Evolutionary conservation across 345 rosid species (phyloP).

Genomic region (Hibiscus trionum): DNA sequence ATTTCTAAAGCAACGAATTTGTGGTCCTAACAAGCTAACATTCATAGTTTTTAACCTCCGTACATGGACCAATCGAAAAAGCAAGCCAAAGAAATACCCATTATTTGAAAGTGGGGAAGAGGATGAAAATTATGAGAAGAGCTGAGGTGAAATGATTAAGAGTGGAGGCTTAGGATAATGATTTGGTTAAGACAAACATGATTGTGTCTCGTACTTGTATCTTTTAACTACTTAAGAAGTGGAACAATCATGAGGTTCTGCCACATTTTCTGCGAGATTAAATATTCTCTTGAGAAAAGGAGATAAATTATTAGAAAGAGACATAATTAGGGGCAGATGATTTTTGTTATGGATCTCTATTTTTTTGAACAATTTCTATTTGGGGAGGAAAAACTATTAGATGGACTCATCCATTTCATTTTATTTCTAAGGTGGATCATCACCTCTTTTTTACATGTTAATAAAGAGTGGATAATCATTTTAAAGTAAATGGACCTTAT

Average conservation of each 20-base stretch:
- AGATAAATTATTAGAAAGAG: too few species aligned
- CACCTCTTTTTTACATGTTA: too few species aligned
- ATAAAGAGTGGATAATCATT: too few species aligned
- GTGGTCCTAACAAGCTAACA: constrained; percentile 12
- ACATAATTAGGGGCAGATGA: too few species aligned
- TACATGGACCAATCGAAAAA: constrained; percentile 3
- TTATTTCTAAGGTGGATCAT: too few species aligned
- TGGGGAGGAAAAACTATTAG: too few species aligned
- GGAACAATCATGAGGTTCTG: constrained; percentile 21
- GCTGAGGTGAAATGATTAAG: constrained; percentile 1
- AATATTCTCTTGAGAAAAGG: too few species aligned
- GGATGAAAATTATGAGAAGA: constrained; percentile 23
- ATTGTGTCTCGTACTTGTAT: constrained; percentile 51
- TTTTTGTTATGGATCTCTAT: too few species aligned
- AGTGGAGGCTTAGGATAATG: constrained; percentile 25
- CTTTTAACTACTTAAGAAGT: constrained; percentile 17
- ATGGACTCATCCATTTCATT: too few species aligned
- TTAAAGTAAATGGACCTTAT: too few species aligned
- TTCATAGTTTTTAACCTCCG: constrained; percentile 4
- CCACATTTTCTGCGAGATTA: neutral
- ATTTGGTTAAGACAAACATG: constrained; percentile 32
- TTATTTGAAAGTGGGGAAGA: neutral
- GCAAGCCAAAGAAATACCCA: neutral
- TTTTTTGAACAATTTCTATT: too few species aligned
- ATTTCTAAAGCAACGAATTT: neutral